Evolutionary conservation across 2,329 filamentous ascomycete genomes (phyloP).

Genomic region (Paecilomyces dactylethromorphus): DNA sequence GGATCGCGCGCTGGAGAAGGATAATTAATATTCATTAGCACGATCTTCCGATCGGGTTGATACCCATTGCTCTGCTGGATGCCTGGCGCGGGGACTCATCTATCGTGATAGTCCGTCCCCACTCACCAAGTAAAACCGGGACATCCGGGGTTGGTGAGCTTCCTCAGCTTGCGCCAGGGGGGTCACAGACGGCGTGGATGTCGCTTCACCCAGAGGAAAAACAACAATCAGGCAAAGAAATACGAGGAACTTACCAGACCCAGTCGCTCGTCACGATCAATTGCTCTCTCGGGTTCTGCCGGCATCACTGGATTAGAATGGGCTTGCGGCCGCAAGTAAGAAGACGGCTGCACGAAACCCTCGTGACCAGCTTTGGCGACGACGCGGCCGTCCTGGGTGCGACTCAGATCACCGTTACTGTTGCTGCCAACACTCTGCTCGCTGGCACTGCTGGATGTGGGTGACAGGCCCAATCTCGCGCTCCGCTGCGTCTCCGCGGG

Average conservation of each 20-base stretch:
- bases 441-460: slow-evolving; percentile 9
- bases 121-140: neutral
- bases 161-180: neutral
- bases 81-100: neutral
- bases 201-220: neutral
- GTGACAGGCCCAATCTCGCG: slow-evolving; percentile 1
- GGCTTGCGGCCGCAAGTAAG: slow-evolving; percentile 37
- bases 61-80: neutral
- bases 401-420: slow-evolving; percentile 5
- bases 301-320: slow-evolving; percentile 36
- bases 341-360: slow-evolving; percentile 44
- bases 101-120: neutral
- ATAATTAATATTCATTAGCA: slow-evolving; percentile 3
- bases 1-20: slow-evolving; percentile 66
- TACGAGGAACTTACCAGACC: slow-evolving; percentile 37
- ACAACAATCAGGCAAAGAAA: slow-evolving; percentile 3
- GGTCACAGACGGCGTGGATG: neutral
- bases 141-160: neutral
- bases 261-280: slow-evolving; percentile 44
- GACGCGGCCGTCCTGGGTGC: slow-evolving; percentile 3
- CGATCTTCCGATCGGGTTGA: neutral
- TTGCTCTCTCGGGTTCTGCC: slow-evolving; percentile 35
- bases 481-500: slow-evolving; percentile 17
- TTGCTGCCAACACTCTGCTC: neutral
- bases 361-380: slow-evolving; percentile 31